Conservation (phyloP, 2,329 filamentous ascomycete genomes). For the Aspergillus aculeatinus region DNA sequence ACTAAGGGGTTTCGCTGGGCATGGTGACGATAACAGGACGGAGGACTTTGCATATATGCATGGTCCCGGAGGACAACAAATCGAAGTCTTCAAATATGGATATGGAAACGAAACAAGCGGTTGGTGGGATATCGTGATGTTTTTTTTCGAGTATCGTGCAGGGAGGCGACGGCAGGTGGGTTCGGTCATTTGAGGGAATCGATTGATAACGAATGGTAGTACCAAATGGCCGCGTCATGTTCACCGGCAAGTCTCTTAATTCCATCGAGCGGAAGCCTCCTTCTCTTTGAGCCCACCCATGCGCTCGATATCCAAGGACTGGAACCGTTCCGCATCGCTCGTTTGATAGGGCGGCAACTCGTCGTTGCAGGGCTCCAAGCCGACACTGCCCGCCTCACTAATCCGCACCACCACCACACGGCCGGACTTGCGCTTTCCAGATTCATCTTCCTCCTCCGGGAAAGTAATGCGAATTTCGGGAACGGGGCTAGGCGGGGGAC, state of each 20-base stretch:
- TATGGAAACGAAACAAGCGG: constrained; percentile 23
- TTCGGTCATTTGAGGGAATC: constrained; percentile 16
- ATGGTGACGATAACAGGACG: constrained; percentile 15
- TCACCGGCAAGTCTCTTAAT: constrained; percentile 21
- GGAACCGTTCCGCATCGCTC: constrained; percentile 75
- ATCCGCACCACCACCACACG: constrained; percentile 89
- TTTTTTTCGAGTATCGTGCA: constrained; percentile 32
- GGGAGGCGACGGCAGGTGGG: constrained; percentile 15
- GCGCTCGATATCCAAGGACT: constrained; percentile 89
- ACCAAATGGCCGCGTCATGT: constrained; percentile 5
- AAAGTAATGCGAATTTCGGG: constrained; percentile 98
- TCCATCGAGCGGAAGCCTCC: constrained; percentile 48
- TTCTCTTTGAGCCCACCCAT: constrained; percentile 96
- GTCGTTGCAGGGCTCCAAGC: constrained; percentile 77
- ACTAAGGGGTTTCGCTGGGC: constrained; percentile 1
- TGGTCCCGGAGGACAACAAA: constrained; percentile 24
- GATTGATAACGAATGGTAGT: constrained; percentile 5
- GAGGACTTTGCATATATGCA: constrained; percentile 33
- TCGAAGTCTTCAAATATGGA: constrained; percentile 23
- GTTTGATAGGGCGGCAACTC: constrained; percentile 88
- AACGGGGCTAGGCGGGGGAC: constrained; percentile 77
- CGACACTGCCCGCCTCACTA: constrained; percentile 79
- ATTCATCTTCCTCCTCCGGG: constrained; percentile 82
- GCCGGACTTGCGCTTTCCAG: constrained; percentile 76
- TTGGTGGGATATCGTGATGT: constrained; percentile 35